Conservation (phyloP, 2,329 filamentous ascomycete genomes). For the Pseudocercospora ulei region DNA sequence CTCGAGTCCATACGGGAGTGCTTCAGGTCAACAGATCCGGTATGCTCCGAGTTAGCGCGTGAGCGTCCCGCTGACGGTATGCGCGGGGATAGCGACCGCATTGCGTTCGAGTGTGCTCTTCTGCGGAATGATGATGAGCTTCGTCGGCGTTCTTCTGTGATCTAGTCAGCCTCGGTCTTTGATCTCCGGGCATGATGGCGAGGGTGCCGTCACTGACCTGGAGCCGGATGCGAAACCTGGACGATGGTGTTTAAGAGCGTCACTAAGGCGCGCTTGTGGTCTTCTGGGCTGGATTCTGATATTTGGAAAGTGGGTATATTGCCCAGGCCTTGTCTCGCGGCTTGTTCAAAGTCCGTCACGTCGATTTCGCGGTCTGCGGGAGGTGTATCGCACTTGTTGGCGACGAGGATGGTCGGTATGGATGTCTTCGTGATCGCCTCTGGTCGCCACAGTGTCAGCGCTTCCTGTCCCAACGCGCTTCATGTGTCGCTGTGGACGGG, state of each 20-base stretch:
- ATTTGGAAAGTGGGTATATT: constrained; percentile 61
- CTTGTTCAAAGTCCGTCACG: constrained; percentile 54
- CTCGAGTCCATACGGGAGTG: constrained; percentile 32
- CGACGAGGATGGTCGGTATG: constrained; percentile 70
- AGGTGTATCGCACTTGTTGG: constrained; percentile 79
- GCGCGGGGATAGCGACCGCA: constrained; percentile 36
- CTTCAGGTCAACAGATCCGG: constrained; percentile 27
- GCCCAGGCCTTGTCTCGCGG: constrained; percentile 54
- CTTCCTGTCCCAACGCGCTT: constrained; percentile 3
- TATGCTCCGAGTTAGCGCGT: constrained; percentile 43
- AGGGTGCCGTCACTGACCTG: constrained; percentile 49
- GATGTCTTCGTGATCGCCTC: constrained; percentile 63
- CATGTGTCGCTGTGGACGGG: constrained; percentile 1
- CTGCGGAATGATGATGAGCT: constrained; percentile 33
- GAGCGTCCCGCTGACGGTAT: constrained; percentile 37
- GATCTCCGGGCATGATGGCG: constrained; percentile 1
- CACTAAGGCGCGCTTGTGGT: constrained; percentile 64
- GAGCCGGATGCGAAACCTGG: constrained; percentile 38
- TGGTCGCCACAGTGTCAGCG: constrained; percentile 35
- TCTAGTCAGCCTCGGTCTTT: constrained; percentile 7
- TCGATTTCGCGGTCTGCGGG: constrained; percentile 62
- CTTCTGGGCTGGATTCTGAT: constrained; percentile 59
- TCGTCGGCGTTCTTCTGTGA: constrained; percentile 17
- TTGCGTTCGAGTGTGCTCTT: constrained; percentile 41
- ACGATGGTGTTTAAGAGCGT: constrained; percentile 65